Percentiles rank a stretch among this genome's conserved stretches.
Evolutionary conservation across 768 basidiomycete genomes (phyloP).

Genomic region (Amanita pseudoporphyria): DNA sequence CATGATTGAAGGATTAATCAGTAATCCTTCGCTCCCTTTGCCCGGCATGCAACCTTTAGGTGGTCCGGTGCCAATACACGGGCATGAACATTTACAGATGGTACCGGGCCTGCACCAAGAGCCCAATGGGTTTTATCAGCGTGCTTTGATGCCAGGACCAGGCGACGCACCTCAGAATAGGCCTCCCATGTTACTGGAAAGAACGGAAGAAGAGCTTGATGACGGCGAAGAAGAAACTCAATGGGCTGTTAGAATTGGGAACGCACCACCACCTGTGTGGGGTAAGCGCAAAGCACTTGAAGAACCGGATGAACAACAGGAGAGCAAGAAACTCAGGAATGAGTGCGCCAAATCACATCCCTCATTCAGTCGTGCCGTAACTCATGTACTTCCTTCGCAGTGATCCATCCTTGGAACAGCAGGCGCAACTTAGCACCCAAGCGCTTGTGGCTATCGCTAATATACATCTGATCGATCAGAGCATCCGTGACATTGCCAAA

Average conservation of each 20-base stretch:
- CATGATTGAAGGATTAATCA: constrained; percentile 14
- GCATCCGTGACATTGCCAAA: constrained; percentile 53
- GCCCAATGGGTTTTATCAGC: constrained; percentile 10
- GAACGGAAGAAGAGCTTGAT: constrained; percentile 57
- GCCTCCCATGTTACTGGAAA: constrained; percentile 4
- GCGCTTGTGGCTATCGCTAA: constrained; percentile 27
- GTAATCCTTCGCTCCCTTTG: neutral
- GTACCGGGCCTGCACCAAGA: constrained; percentile 13
- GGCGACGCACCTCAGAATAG: constrained; percentile 6
- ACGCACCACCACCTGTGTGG: constrained; percentile 59
- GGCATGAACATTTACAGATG: constrained; percentile 7
- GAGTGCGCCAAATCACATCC: constrained; percentile 27
- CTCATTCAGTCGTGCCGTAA: neutral
- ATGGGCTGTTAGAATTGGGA: constrained; percentile 60
- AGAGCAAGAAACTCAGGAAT: constrained; percentile 34
- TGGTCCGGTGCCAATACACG: constrained; percentile 7
- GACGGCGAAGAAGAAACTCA: constrained; percentile 47
- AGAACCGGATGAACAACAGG: constrained; percentile 22
- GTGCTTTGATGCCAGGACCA: constrained; percentile 9
- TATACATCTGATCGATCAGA: constrained; percentile 60
- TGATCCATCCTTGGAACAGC: neutral
- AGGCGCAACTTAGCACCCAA: constrained; percentile 18
- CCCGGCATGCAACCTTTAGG: constrained; percentile 5
- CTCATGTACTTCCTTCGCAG: neutral
- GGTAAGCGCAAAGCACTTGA: constrained; percentile 45